Conservation (phyloP, 2,329 filamentous ascomycete species). For the Lachnellula subtilissima region DNA sequence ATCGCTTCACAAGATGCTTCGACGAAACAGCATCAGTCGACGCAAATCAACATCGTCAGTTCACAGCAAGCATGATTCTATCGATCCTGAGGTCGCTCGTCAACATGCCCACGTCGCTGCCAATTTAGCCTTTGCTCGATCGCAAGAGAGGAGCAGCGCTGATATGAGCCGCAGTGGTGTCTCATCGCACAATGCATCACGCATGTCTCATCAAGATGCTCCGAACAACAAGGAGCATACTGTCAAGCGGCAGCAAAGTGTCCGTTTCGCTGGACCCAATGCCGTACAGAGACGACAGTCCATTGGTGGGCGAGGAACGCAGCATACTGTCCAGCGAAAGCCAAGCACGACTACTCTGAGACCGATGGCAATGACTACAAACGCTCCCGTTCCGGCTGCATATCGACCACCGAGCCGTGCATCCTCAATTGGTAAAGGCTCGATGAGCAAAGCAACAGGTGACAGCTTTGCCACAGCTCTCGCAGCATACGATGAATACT, state of each 20-base stretch:
- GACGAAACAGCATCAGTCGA: slow-evolving; percentile 43
- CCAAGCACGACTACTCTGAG: slow-evolving; percentile 18
- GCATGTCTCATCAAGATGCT: slow-evolving; percentile 17
- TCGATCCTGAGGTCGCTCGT: slow-evolving; percentile 45
- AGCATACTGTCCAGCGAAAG: slow-evolving; percentile 13
- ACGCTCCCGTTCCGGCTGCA: slow-evolving; percentile 24
- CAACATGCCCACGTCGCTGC: slow-evolving; percentile 61
- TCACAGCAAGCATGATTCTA: slow-evolving; percentile 43
- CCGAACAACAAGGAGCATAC: slow-evolving; percentile 21
- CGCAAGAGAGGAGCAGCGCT: slow-evolving; percentile 38
- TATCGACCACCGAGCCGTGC: slow-evolving; percentile 30
- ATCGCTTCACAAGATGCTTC: slow-evolving; percentile 24
- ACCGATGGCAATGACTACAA: slow-evolving; percentile 27
- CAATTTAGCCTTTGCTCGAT: slow-evolving; percentile 52
- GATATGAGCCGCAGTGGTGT: slow-evolving; percentile 33
- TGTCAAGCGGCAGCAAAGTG: slow-evolving; percentile 46
- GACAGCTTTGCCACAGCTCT: slow-evolving; percentile 36
- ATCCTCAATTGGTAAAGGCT: slow-evolving; percentile 30
- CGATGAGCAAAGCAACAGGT: slow-evolving; percentile 14
- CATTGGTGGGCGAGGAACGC: slow-evolving; percentile 17
- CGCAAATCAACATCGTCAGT: slow-evolving; percentile 52
- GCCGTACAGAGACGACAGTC: slow-evolving; percentile 24
- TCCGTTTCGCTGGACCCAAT: slow-evolving; percentile 42
- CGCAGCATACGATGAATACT: slow-evolving; percentile 39
- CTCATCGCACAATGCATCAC: slow-evolving; percentile 13